Evolutionary conservation across 2,329 filamentous ascomycete species (phyloP).

Genomic region (Alternaria burnsii): DNA sequence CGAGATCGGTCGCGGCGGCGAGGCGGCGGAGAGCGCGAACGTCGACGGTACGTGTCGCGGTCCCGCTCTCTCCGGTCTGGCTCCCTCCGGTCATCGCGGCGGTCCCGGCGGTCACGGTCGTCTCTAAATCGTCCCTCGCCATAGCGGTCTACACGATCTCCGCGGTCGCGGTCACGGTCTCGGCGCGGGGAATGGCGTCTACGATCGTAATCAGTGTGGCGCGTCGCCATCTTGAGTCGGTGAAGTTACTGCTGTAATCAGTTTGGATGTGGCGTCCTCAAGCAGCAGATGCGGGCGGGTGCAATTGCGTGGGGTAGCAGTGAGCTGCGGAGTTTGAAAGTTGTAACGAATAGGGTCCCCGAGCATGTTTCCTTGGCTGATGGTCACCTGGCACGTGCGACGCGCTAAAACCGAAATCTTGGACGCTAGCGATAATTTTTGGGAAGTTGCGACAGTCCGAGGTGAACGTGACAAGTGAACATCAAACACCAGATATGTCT

Average conservation of each 20-base stretch:
- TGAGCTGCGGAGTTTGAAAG: constrained; percentile 5
- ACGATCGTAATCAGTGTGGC: constrained; percentile 71
- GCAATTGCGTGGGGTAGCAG: constrained; percentile 9
- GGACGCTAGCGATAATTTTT: constrained; percentile 30
- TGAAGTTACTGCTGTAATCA: constrained; percentile 32
- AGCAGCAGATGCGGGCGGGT: constrained; percentile 2
- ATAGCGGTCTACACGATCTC: constrained; percentile 58
- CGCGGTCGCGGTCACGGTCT: constrained; percentile 30
- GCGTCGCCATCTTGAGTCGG: constrained; percentile 55
- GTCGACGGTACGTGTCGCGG: constrained; percentile 12
- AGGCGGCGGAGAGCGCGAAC: constrained; percentile 13
- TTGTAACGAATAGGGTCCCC: constrained; percentile 1
- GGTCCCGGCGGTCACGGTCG: constrained; percentile 65
- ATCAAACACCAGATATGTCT: constrained; percentile 34
- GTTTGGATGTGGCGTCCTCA: constrained; percentile 13
- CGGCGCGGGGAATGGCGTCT: constrained; percentile 49
- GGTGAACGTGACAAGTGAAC: constrained; percentile 12
- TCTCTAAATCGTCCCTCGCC: constrained; percentile 53
- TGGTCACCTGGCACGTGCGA: constrained; percentile 21
- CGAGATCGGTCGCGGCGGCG: constrained; percentile 23
- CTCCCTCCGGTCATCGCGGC: constrained; percentile 56
- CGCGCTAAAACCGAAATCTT: constrained; percentile 36
- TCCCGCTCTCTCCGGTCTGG: constrained; percentile 60
- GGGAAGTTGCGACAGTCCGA: constrained; percentile 17
- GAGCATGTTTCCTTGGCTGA: constrained; percentile 16